Percentiles rank a stretch among this genome's conserved stretches.
Conservation (phyloP, 148 eudicot species). For the Rhododendron mucronatum region DNA sequence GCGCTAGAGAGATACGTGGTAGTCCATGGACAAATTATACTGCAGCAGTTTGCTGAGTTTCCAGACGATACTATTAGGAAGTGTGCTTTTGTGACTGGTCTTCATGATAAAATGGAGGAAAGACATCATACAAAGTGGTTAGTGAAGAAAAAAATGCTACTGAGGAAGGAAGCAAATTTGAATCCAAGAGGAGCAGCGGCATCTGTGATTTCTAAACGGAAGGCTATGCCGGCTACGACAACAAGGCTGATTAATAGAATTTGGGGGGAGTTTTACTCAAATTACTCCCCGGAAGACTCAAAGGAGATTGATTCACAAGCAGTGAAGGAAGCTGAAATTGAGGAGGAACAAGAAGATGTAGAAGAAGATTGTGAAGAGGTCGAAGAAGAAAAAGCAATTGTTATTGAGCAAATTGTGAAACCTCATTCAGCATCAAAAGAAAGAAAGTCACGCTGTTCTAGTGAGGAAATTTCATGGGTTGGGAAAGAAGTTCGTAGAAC, state of each 20-base stretch:
- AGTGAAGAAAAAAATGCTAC: slow-evolving; percentile 64
- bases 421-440: slow-evolving; percentile 24
- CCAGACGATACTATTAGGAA: slow-evolving; percentile 77
- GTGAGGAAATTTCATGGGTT: slow-evolving; percentile 56
- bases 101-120: slow-evolving; percentile 66
- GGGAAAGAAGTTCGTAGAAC: slow-evolving; percentile 51
- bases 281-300: slow-evolving; percentile 64
- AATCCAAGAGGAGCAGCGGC: slow-evolving; percentile 79
- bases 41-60: slow-evolving; percentile 86
- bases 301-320: slow-evolving; percentile 36
- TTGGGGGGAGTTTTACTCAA: slow-evolving; percentile 94
- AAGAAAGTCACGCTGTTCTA: slow-evolving; percentile 31
- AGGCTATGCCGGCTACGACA: slow-evolving; percentile 89
- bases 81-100: slow-evolving; percentile 70
- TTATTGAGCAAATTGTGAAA: slow-evolving; percentile 30
- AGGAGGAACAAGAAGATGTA: slow-evolving; percentile 27
- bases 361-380: slow-evolving; percentile 58
- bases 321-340: slow-evolving; percentile 20
- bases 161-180: slow-evolving; percentile 52
- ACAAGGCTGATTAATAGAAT: slow-evolving; percentile 84
- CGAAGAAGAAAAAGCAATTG: slow-evolving; percentile 51
- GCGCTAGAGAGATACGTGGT: slow-evolving; percentile 75
- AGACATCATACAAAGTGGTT: slow-evolving; percentile 93
- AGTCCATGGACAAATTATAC: slow-evolving; percentile 88
- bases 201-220: slow-evolving; percentile 67